A percentile compares a stretch with the other conserved stretches of the same genome.
These are phyloP conservation scores for Potentilla sterilis DNA, from an alignment of 306 rosid species.

Conservation along the genomic window DNA sequence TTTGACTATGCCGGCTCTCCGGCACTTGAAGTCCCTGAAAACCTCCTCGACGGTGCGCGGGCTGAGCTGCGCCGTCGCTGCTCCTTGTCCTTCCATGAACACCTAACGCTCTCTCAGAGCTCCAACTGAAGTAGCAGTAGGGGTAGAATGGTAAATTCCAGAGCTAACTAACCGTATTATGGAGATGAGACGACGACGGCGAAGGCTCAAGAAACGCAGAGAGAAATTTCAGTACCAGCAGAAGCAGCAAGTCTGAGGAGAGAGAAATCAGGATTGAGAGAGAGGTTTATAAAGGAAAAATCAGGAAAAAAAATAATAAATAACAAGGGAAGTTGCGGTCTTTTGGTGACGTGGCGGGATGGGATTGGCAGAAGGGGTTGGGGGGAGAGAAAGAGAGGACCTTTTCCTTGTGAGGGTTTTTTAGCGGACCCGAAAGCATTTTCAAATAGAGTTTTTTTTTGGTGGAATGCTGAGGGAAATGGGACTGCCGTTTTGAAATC, in stretches of 20 bases:
- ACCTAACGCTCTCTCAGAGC: constrained; percentile 14
- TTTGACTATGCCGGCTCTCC: constrained; percentile 52
- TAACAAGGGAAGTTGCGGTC: background rate
- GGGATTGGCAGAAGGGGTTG: background rate
- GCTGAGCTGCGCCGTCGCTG: constrained; percentile 30
- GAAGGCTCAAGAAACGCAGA: background rate
- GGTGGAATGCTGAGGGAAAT: background rate
- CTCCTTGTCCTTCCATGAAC: constrained; percentile 45
- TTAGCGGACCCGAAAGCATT: background rate
- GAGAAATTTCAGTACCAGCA: constrained; percentile 8
- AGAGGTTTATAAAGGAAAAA: background rate
- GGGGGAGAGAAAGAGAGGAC: background rate
- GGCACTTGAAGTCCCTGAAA: constrained; percentile 65
- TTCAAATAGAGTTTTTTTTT: background rate
- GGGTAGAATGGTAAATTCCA: constrained; percentile 11
- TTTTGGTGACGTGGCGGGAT: background rate
- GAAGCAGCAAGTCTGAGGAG: constrained; percentile 8
- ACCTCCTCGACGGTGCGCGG: constrained; percentile 63
- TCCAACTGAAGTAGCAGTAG: background rate
- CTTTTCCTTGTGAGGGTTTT: background rate
- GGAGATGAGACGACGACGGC: background rate
- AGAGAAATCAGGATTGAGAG: constrained; percentile 15
- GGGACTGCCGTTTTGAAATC: background rate
- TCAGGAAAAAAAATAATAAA: too few species aligned
- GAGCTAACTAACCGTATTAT: background rate